These are phyloP conservation scores for Pleurotus salmoneostramineus DNA, from an alignment of 768 basidiomycete species.

Conservation along the genomic window DNA sequence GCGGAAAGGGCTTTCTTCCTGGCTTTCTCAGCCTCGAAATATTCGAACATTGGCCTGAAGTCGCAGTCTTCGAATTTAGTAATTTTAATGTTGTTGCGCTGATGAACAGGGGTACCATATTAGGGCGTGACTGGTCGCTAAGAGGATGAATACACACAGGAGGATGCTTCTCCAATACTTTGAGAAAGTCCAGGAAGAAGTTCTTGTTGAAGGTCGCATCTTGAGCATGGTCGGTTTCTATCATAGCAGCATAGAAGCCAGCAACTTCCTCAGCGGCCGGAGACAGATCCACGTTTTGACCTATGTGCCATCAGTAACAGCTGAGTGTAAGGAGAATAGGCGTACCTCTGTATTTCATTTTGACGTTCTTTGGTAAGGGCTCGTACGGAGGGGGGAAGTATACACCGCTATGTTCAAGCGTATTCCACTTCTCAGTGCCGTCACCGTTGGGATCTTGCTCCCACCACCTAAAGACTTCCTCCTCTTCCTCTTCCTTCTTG, in stretches of 20 bases:
- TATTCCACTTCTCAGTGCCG: conserved; percentile 85
- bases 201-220: conserved; percentile 89
- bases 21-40: conserved; percentile 89
- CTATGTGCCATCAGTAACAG: conserved; percentile 34
- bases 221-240: conserved; percentile 90
- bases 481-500: conserved; percentile 67
- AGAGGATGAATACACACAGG: conserved; percentile 54
- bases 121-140: not conserved
- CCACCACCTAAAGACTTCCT: conserved; percentile 86
- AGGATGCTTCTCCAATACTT: conserved; percentile 73
- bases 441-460: conserved; percentile 68
- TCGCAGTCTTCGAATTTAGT: conserved; percentile 79
- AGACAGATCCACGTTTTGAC: conserved; percentile 73
- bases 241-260: conserved; percentile 89
- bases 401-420: conserved; percentile 92
- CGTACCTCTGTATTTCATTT: conserved; percentile 93
- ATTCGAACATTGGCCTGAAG: conserved; percentile 90
- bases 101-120: conserved; percentile 7
- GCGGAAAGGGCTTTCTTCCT: conserved; percentile 85
- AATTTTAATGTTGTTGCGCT: conserved; percentile 77
- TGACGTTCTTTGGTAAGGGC: conserved; percentile 74
- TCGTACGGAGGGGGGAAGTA: conserved; percentile 96
- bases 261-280: conserved; percentile 94
- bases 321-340: not conserved
- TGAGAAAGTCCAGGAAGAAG: conserved; percentile 90